Evolutionary conservation across 345 rosid genomes (phyloP).

Genomic region (Cochlearia excelsa): DNA sequence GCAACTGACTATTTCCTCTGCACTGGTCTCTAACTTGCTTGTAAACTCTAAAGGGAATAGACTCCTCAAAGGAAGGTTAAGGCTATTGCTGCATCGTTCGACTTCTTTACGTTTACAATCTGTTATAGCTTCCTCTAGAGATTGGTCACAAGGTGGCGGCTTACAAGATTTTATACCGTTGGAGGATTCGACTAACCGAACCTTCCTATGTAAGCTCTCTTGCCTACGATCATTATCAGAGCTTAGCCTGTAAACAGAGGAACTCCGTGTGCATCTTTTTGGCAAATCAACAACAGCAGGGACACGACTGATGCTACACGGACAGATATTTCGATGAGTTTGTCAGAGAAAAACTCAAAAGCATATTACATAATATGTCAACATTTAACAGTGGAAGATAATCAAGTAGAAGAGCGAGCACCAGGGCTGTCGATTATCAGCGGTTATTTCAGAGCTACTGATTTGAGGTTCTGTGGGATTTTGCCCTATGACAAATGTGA

Average conservation of each 20-base stretch:
- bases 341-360: constrained; percentile 28
- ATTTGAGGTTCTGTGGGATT: constrained; percentile 48
- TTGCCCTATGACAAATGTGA: constrained; percentile 43
- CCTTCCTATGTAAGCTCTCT: constrained; percentile 42
- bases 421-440: constrained; percentile 53
- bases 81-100: constrained; percentile 59
- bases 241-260: constrained; percentile 51
- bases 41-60: constrained; percentile 52
- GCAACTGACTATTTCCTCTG: constrained; percentile 85
- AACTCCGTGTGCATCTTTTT: constrained; percentile 67
- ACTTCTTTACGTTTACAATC: constrained; percentile 37
- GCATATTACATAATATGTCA: constrained; percentile 22
- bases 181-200: constrained; percentile 33
- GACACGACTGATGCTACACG: constrained; percentile 55
- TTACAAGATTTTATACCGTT: constrained; percentile 24
- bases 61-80: constrained; percentile 50
- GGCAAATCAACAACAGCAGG: constrained; percentile 57
- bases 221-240: constrained; percentile 54
- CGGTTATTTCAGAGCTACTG: constrained; percentile 44
- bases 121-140: constrained; percentile 1
- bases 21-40: constrained; percentile 68
- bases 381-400: constrained; percentile 1
- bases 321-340: constrained; percentile 32
- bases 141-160: constrained; percentile 8
- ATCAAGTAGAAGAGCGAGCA: constrained; percentile 37